These are phyloP conservation scores for Trypanosoma melophagium DNA, from an alignment of 208 protist species.

Conservation along the genomic window DNA sequence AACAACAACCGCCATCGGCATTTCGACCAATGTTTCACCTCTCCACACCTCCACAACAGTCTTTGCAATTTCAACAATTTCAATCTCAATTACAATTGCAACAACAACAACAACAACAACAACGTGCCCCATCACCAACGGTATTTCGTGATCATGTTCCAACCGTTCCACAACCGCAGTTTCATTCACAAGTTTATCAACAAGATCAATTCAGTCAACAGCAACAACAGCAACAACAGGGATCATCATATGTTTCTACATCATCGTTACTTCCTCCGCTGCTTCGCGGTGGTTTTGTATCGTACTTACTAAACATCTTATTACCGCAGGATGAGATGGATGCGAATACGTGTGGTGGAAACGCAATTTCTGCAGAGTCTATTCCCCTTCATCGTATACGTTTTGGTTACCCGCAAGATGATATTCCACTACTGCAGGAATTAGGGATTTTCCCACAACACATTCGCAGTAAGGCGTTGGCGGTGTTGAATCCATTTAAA, in stretches of 20 bases:
- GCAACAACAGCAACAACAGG: slow-evolving; percentile 12
- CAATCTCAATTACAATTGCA: neutral
- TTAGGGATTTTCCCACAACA: slow-evolving; percentile 65
- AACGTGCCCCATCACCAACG: too few relatives aligned
- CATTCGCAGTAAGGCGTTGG: slow-evolving; percentile 55
- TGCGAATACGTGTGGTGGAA: neutral
- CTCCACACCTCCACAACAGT: slow-evolving; percentile 1
- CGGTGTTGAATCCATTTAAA: slow-evolving; percentile 73
- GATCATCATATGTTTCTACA: neutral
- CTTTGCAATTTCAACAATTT: neutral
- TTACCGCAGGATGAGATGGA: slow-evolving; percentile 15
- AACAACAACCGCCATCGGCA: neutral
- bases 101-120: slow-evolving; percentile 6
- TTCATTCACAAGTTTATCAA: neutral
- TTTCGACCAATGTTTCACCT: slow-evolving; percentile 15
- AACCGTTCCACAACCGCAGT: too few relatives aligned
- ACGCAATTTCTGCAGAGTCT: slow-evolving; percentile 1
- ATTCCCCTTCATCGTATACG: slow-evolving; percentile 63
- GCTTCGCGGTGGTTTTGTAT: slow-evolving; percentile 15
- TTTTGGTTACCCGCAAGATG: slow-evolving; percentile 81
- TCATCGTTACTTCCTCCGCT: neutral
- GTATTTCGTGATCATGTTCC: too few relatives aligned
- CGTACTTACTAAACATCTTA: slow-evolving; percentile 20
- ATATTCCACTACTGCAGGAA: slow-evolving; percentile 81
- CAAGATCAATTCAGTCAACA: slow-evolving; percentile 6